Percentiles rank a stretch among this genome's conserved stretches.
Conservation (phyloP, 768 basidiomycete genomes). For the Mycena rosella region DNA sequence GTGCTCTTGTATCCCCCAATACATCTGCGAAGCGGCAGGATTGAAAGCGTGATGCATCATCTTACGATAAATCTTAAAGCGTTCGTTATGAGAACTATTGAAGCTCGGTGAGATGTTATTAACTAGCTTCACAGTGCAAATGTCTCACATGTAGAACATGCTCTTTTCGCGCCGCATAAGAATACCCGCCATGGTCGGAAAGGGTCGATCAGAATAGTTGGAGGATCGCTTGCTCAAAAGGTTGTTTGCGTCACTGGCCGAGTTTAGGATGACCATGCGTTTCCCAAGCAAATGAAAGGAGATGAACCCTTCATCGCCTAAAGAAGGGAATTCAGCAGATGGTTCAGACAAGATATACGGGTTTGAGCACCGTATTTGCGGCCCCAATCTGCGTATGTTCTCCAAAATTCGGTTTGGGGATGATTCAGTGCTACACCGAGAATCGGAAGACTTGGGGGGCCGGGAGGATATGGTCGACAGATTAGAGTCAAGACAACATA, state of each 20-base stretch:
- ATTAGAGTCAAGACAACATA: too few species aligned
- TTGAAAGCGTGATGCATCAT: conserved; percentile 30
- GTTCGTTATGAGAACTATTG: conserved; percentile 31
- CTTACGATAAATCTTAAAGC: conserved; percentile 33
- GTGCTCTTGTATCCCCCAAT: conserved; percentile 16
- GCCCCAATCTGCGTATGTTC: conserved; percentile 54
- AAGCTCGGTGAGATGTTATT: too few species aligned
- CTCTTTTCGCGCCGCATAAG: conserved; percentile 24
- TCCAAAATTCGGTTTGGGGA: conserved; percentile 43
- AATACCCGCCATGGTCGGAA: conserved; percentile 24
- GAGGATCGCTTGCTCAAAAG: conserved; percentile 40
- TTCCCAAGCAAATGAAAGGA: conserved; percentile 50
- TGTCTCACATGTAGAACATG: conserved; percentile 35
- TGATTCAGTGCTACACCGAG: conserved; percentile 30
- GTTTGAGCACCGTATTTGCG: conserved; percentile 53
- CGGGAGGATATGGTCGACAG: background rate
- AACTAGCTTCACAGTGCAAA: too few species aligned
- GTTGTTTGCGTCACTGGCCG: conserved; percentile 36
- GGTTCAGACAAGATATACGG: too few species aligned
- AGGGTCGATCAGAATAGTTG: conserved; percentile 43
- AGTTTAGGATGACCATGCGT: conserved; percentile 52
- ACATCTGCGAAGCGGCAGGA: conserved; percentile 20
- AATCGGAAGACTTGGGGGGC: conserved; percentile 24
- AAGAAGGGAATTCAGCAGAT: background rate
- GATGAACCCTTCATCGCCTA: conserved; percentile 10